These are phyloP conservation scores for Saccharomycopsis synnaedendra DNA, from an alignment of 805 yeast genomes.

Conservation along the genomic window DNA sequence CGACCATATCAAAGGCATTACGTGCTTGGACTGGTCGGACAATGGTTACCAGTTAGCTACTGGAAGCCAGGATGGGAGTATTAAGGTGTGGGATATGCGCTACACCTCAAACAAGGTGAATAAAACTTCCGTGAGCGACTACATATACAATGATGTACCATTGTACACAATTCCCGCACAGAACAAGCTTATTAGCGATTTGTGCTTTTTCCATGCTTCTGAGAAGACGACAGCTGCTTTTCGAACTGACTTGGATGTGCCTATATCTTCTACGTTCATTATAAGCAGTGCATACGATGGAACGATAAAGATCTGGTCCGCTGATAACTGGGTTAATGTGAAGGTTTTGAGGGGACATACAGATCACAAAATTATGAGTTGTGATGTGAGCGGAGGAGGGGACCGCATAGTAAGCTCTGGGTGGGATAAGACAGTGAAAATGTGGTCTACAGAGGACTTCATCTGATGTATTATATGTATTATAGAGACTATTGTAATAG, in stretches of 20 bases:
- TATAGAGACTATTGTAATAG: not conserved
- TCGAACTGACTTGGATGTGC: constrained; percentile 21
- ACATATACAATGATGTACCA: constrained; percentile 12
- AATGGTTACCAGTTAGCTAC: constrained; percentile 71
- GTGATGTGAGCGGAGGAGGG: constrained; percentile 40
- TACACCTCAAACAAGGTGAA: constrained; percentile 23
- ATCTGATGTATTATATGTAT: not conserved
- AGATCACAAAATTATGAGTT: constrained; percentile 57
- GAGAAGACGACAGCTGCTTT: constrained; percentile 21
- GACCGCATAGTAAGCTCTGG: constrained; percentile 49
- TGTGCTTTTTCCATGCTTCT: constrained; percentile 34
- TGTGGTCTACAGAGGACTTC: constrained; percentile 23
- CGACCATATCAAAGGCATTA: constrained; percentile 66
- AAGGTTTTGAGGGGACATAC: constrained; percentile 43
- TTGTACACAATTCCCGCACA: constrained; percentile 58
- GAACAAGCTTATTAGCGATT: constrained; percentile 54
- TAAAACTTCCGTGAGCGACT: constrained; percentile 8
- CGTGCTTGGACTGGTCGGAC: constrained; percentile 60
- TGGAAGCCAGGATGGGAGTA: constrained; percentile 73
- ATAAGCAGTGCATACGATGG: constrained; percentile 67
- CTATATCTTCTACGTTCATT: constrained; percentile 35
- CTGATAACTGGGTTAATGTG: constrained; percentile 58
- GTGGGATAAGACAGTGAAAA: constrained; percentile 73
- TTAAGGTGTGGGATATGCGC: constrained; percentile 83
- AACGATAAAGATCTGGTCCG: constrained; percentile 45